Percentiles rank a stretch among this genome's conserved stretches.
phyloP scores from a whole-genome alignment of 352 stramenopile species.

The Globisporangium solare region DNA sequence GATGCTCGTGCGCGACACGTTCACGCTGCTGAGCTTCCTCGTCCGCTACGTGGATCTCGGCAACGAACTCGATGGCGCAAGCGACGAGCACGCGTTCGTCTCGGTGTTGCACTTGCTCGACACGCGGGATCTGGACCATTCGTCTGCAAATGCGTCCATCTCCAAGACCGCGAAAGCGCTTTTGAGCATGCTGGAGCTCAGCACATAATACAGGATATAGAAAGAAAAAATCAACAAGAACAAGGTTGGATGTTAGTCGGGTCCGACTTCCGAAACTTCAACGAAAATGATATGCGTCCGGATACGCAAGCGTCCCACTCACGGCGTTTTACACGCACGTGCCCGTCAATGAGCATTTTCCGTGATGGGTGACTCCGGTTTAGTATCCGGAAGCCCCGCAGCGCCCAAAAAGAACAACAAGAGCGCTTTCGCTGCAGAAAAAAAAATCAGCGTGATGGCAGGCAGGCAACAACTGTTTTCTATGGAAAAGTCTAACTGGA shows the following conservation, averaged over 20 bases:
- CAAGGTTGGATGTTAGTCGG: background rate
- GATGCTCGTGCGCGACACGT: conserved; percentile 47
- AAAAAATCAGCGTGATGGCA: background rate
- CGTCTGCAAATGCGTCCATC: conserved; percentile 36
- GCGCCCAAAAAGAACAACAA: background rate
- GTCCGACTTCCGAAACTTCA: background rate
- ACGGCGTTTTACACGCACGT: too few species aligned
- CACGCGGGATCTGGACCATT: conserved; percentile 25
- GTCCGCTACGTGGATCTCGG: conserved; percentile 64
- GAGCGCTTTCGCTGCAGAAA: background rate
- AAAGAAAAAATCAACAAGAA: too few species aligned
- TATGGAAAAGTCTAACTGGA: too few species aligned
- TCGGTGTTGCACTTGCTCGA: conserved; percentile 48
- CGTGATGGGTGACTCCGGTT: background rate
- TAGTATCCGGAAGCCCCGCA: background rate
- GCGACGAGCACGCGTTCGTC: conserved; percentile 54
- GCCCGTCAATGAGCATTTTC: too few species aligned
- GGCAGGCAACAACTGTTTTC: too few species aligned
- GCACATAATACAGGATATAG: background rate
- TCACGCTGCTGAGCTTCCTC: conserved; percentile 52
- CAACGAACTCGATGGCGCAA: conserved; percentile 39
- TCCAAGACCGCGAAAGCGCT: conserved; percentile 45
- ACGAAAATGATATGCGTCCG: background rate
- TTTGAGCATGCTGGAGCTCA: conserved; percentile 14
- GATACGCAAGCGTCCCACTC: background rate